Base-by-base conservation (phyloP, 257 asterid genomes). In the Rehmannia glutinosa region DNA sequence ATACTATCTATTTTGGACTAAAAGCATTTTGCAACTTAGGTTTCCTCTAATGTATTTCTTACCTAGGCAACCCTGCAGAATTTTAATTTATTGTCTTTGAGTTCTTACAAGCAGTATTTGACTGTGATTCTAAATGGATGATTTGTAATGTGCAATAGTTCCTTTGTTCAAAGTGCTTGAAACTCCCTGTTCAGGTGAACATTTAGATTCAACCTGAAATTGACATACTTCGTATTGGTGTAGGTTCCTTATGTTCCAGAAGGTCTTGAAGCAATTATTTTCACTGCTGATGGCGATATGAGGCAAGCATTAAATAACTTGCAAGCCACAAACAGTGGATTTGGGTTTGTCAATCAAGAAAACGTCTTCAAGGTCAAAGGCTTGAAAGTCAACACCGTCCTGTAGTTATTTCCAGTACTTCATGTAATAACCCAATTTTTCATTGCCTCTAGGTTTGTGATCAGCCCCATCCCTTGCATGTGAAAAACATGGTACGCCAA, bases 261-360 rank as follows among this genome's bases (percentile, higher is more conserved):
- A 80, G 99, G 99, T 58, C 97, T 94, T 69, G 99, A 91, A 75
- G 97, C 99, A 15, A 84, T 94, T 69, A 91, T 94, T 68, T 94
- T 94, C 80, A 91, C 99, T 21, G 97, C 99, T 63, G 97, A 94
- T 82, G 99, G 99, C 62, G 99, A 94, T 66, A 94, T 91, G 99
- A 84, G 97, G 69, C 99, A 94, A 59, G 99, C 97, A 47, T 74
- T 94, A 81, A 94, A 94, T 72, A 94, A 94, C 88, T 79, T 94
- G 84, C 99, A 94, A 77, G 99, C 99, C 17, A 94, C 99, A 63
- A 46, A 83, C 81, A 86, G 96, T 85, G 97, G 99, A 30, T 94
- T 94, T 78, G 93, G 93, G 42, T 88, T 94, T 77, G 96, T 94
- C 73, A 94, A 81, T 85, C 97, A 91, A 78, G 97, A 91, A 75